These are phyloP conservation scores for Drechmeria coniospora DNA, from an alignment of 2,329 filamentous ascomycete genomes.

Conservation along the genomic window DNA sequence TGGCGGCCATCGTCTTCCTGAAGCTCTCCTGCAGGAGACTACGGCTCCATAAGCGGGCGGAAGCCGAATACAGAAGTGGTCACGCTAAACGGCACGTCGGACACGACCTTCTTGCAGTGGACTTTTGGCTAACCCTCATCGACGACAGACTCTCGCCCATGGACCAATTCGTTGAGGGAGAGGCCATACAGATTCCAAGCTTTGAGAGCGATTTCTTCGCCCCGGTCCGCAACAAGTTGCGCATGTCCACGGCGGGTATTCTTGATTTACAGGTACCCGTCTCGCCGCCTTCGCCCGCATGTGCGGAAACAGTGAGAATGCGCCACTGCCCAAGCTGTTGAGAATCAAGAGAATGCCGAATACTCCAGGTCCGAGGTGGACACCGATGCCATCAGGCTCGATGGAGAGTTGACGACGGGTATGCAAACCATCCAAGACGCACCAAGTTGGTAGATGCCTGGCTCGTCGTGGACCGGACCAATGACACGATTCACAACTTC, in stretches of 20 bases:
- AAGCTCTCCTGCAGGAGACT: constrained; percentile 10
- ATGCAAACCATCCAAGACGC: too few species aligned
- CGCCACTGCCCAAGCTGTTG: too few species aligned
- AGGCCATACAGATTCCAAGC: not conserved
- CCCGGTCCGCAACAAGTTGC: not conserved
- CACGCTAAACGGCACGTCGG: not conserved
- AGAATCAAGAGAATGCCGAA: too few species aligned
- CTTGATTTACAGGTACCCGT: not conserved
- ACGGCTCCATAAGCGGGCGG: not conserved
- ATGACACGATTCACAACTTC: not conserved
- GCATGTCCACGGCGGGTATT: constrained; percentile 1
- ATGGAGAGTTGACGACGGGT: too few species aligned
- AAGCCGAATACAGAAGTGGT: not conserved
- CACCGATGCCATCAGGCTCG: too few species aligned
- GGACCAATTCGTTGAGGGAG: not conserved
- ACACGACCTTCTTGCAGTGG: not conserved
- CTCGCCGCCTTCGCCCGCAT: too few species aligned
- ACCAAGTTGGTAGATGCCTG: not conserved
- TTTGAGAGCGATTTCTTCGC: not conserved
- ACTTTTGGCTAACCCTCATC: not conserved
- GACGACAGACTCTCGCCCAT: not conserved
- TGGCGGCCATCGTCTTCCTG: constrained; percentile 26
- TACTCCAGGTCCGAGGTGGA: too few species aligned
- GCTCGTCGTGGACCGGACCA: not conserved
- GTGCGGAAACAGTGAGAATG: too few species aligned